Evolutionary conservation across 441 rosid species (phyloP).

Genomic region (Populus hybrid): DNA sequence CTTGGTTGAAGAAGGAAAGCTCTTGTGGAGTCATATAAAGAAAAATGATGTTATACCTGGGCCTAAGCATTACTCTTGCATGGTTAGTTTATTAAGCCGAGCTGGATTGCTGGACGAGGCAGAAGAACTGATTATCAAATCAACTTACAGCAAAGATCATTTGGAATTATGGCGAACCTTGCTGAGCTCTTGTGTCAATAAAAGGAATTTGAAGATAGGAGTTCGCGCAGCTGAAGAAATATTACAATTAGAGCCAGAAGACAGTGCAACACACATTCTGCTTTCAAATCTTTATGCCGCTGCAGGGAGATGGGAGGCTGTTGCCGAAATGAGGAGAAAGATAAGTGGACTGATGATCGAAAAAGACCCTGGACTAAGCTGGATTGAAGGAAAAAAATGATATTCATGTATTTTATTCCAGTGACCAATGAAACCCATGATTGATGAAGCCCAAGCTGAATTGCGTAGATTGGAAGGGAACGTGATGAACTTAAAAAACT

Average conservation of each 20-base stretch:
- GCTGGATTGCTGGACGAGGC: slow-evolving; percentile 73
- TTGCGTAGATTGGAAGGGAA: slow-evolving; percentile 42
- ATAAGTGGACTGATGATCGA: slow-evolving; percentile 47
- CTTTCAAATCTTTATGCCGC: slow-evolving; percentile 76
- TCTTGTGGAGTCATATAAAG: slow-evolving; percentile 65
- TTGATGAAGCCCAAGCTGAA: slow-evolving; percentile 46
- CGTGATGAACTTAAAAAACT: slow-evolving; percentile 35
- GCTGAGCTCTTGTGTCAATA: slow-evolving; percentile 64
- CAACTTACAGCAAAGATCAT: slow-evolving; percentile 36
- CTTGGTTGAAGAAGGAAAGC: slow-evolving; percentile 55
- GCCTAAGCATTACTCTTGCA: slow-evolving; percentile 82
- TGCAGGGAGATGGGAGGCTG: slow-evolving; percentile 63
- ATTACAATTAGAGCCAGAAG: slow-evolving; percentile 54
- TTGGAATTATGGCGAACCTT: slow-evolving; percentile 80
- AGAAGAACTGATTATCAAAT: slow-evolving; percentile 42
- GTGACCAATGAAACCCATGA: slow-evolving; percentile 48
- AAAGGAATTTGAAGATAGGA: slow-evolving; percentile 51
- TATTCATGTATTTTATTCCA: slow-evolving; percentile 56
- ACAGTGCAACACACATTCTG: slow-evolving; percentile 56
- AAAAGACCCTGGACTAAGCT: slow-evolving; percentile 83
- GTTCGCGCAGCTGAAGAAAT: slow-evolving; percentile 62
- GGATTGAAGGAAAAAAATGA: slow-evolving; percentile 61
- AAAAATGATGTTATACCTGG: slow-evolving; percentile 51
- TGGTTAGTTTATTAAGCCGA: slow-evolving; percentile 71
- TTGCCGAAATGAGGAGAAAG: slow-evolving; percentile 61